phyloP scores from a whole-genome alignment of 441 rosid genomes.

The Euphorbia schlechtendalii region DNA sequence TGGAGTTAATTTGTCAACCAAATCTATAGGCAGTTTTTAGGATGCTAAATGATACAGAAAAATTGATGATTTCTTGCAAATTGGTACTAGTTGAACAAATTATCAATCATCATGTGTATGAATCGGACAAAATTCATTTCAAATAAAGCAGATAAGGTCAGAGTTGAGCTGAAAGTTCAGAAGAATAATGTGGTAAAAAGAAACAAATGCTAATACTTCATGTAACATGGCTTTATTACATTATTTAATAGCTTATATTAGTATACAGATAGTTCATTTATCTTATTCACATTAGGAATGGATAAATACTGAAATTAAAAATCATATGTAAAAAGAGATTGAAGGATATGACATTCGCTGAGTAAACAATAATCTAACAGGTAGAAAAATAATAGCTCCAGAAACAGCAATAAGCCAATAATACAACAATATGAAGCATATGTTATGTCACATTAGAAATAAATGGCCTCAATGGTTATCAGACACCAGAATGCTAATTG shows the following conservation, averaged over 20 bases:
- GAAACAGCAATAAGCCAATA: constrained; percentile 8
- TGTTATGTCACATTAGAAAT: neutral
- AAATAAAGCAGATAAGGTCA: neutral
- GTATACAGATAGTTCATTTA: neutral
- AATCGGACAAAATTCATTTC: neutral
- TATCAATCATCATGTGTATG: constrained; percentile 3
- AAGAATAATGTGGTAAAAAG: neutral
- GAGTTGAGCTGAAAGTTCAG: neutral
- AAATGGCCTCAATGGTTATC: neutral
- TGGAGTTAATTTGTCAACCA: neutral
- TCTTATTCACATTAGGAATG: neutral
- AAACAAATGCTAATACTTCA: neutral
- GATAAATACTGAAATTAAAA: neutral
- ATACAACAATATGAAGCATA: neutral
- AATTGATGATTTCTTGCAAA: neutral
- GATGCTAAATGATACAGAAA: neutral
- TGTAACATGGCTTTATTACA: constrained; percentile 1
- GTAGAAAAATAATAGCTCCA: neutral
- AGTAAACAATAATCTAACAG: neutral
- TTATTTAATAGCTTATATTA: neutral
- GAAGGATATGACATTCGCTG: neutral
- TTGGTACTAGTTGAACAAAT: neutral
- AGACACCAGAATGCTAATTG: too few species aligned
- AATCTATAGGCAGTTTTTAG: neutral
- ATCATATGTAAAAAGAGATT: neutral